Base-by-base conservation (phyloP, 2,329 filamentous ascomycete genomes). In the Alternaria hordeiaustralica region DNA sequence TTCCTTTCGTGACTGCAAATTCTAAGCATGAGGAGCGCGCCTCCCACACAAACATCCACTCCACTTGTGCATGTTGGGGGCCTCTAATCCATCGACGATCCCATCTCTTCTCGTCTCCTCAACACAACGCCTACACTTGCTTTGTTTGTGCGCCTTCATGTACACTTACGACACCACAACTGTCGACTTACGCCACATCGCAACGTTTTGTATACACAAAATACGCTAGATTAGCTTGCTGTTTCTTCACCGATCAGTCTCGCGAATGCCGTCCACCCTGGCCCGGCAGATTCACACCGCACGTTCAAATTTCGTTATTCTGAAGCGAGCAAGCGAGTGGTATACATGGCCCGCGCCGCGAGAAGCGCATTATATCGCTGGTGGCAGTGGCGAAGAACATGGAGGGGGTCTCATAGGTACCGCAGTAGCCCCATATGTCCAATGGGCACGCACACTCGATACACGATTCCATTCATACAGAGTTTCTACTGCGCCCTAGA, bases 211-310 rank as follows among this genome's bases (percentile, higher is more conserved):
- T 41, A 18, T 18, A 41, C 33, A 2, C 9, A 41, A 3, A 41
- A 41, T 41, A 41, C 36, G 36, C 36, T 41, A 41, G 36, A 41
- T 41, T 41, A 41, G n/a, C 36, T 41, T 41, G 36, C 36, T 41
- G 36, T 10, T 41, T 41, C 36, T 41, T 41, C 33, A 41, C 33
- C 33, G 33, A 41, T 41, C 33, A n/a, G 15, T n/a, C 4, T 41
- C 15, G 15, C 15, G 33, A n/a, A 41, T 41, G 33, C 33, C 33
- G 33, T 13, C n/a, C 1, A 41, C 36, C 36, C n/a, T 1, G 36
- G 36, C 15, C 15, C 36, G 36, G 36, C 36, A 41, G 9, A 11
- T 41, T 41, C 36, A 18, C 36, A 41, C 36, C 36, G 36, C 36
- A 18, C 36, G 36, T 18, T 41, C 9, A 41, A 1, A 1, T 41